Conservation (phyloP, 2,329 filamentous ascomycete genomes). For the Trichoderma lentiforme region DNA sequence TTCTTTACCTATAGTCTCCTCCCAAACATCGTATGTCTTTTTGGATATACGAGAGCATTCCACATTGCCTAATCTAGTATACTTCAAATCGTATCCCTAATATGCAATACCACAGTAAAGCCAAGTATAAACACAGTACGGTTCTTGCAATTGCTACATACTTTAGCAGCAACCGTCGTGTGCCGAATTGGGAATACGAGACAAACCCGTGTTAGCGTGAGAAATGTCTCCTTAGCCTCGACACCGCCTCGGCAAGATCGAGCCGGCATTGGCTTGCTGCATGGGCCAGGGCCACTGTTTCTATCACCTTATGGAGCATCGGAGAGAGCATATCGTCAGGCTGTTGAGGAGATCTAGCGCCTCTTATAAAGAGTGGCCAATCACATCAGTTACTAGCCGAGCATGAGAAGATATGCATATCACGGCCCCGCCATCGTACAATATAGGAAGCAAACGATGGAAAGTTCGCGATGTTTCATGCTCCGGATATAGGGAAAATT, state of each 20-base stretch:
- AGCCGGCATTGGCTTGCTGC: background rate
- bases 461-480: background rate
- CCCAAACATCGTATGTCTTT: background rate
- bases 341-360: background rate
- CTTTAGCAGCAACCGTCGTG: background rate
- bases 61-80: background rate
- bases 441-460: background rate
- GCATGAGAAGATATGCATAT: background rate
- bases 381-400: too few relatives aligned
- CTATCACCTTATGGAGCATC: background rate
- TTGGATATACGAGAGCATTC: background rate
- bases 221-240: background rate
- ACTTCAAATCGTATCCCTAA: background rate
- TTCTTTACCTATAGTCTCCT: background rate
- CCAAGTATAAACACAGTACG: background rate
- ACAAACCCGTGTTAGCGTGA: background rate
- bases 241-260: background rate
- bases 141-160: background rate
- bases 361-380: background rate
- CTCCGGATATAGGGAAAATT: background rate
- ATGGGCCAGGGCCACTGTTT: background rate
- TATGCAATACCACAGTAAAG: constrained; percentile 6
- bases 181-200: constrained; percentile 15
- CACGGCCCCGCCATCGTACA: background rate
- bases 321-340: background rate